Percentiles rank a stretch among this genome's conserved stretches.
Conservation (phyloP, 768 basidiomycete species). For the Macrolepiota dolichaula region DNA sequence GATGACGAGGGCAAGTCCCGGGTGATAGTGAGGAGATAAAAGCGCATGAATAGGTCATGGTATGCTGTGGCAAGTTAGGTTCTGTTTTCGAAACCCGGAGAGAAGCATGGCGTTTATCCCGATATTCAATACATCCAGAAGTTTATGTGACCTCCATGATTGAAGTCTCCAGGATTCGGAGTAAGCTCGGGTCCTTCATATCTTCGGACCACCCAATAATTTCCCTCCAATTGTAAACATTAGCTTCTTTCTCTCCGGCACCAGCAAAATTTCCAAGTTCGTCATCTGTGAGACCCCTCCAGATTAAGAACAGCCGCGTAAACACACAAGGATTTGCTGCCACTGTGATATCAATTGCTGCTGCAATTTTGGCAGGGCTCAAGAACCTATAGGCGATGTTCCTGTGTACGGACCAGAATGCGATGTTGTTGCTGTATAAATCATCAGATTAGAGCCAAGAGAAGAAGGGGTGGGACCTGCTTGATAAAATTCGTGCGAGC, state of each 20-base stretch:
- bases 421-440: conserved; percentile 63
- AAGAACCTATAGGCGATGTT: conserved; percentile 92
- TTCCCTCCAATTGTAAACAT: conserved; percentile 77
- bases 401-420: conserved; percentile 70
- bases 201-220: conserved; percentile 79
- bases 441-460: not conserved
- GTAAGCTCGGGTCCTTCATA: conserved; percentile 68
- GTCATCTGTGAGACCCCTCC: conserved; percentile 78
- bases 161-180: conserved; percentile 78
- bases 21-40: not conserved
- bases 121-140: too few species aligned
- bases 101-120: not conserved
- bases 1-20: not conserved
- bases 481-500: conserved; percentile 81
- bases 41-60: not conserved
- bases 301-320: conserved; percentile 84
- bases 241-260: conserved; percentile 86
- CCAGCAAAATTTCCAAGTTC: conserved; percentile 72
- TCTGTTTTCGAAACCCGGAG: not conserved
- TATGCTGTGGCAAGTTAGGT: not conserved
- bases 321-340: conserved; percentile 78
- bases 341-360: conserved; percentile 87
- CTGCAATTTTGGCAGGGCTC: conserved; percentile 71
- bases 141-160: conserved; percentile 66
- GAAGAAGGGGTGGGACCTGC: conserved; percentile 35